Base-by-base conservation (phyloP, 2,329 filamentous ascomycete species). In the Ophidiomyces ophidiicola region DNA sequence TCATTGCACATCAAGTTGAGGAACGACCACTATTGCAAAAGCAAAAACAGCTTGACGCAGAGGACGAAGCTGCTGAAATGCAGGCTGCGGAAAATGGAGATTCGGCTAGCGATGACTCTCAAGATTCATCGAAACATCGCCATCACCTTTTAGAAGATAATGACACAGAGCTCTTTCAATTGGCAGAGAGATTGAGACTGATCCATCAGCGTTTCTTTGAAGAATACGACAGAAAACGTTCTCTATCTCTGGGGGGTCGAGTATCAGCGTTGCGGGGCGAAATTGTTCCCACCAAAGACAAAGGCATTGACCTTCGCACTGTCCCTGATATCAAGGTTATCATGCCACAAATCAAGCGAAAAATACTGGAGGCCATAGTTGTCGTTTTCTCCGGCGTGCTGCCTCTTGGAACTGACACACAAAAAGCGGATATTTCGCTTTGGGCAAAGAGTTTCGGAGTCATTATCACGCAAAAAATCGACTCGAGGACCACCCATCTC, bases 371-470 rank as follows among this genome's bases (percentile, higher is more conserved):
- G 15, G 82, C 78, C 10, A 76, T 82, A 7, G 75, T 78, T 4
- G 74, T 98, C 42, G 87, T 94, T 4, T 80, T 96, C 48, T 94
- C 88, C 0, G 90, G 90, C 0, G 78, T 98, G 2, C 78, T 96
- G 2, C 87, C 87, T 0, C 66, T 94, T 1, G 83, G 82, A 4
- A 74, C 81, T 25, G 79, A 88, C 50, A 76, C 88, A 23, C 74
- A 82, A 52, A 76, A 72, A 44, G 86, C 86, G 2, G 90, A 98
- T 56, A 82, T 93, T 42, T 86, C 82, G 3, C 68, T 88, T 29
- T 93, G 92, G 70, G 81, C 86, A 2, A 78, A 78, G 54, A 83
- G 74, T 52, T 96, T 94, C 54, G 90, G 90, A 14, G 88, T 84
- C 3, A 53, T 54, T 15, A 62, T 72, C 33, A 56, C 61, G n/a